These are phyloP conservation scores for Amanita molliuscula DNA, from an alignment of 768 basidiomycete genomes.

Conservation along the genomic window DNA sequence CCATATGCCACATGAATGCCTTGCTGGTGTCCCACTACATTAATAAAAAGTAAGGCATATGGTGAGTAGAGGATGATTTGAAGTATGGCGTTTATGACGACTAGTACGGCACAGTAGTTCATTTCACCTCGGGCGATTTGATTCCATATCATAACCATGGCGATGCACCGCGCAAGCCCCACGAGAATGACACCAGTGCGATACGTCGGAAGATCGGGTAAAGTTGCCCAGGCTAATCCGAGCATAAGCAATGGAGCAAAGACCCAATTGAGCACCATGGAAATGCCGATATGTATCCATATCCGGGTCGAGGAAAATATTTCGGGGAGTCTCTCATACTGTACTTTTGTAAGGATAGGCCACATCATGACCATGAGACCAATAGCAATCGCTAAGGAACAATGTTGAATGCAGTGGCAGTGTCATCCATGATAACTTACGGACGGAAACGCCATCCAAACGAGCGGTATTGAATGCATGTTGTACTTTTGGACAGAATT, in stretches of 20 bases:
- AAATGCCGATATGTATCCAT: constrained; percentile 62
- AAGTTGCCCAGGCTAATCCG: constrained; percentile 75
- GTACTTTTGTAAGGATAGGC: constrained; percentile 69
- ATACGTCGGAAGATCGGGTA: constrained; percentile 69
- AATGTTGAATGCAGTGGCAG: not conserved
- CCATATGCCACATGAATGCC: constrained; percentile 43
- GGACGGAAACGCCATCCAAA: constrained; percentile 65
- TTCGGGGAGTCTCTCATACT: constrained; percentile 58
- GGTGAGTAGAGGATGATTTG: constrained; percentile 76
- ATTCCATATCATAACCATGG: constrained; percentile 81
- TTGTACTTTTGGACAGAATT: constrained; percentile 50
- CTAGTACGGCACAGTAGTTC: constrained; percentile 71
- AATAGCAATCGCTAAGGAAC: constrained; percentile 55
- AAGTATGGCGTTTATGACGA: constrained; percentile 69
- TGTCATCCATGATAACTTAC: constrained; percentile 32
- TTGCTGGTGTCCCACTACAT: constrained; percentile 46
- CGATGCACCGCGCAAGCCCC: constrained; percentile 62
- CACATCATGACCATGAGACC: constrained; percentile 86
- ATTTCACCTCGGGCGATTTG: constrained; percentile 57
- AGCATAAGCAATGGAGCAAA: constrained; percentile 77
- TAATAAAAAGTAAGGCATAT: constrained; percentile 62
- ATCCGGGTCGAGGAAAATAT: constrained; percentile 42
- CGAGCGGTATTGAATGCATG: constrained; percentile 49
- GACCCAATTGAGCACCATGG: constrained; percentile 71
- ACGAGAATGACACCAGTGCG: constrained; percentile 78